These are phyloP conservation scores for Aspergillus neotritici DNA, from an alignment of 2,329 filamentous ascomycete species.

Conservation along the genomic window DNA sequence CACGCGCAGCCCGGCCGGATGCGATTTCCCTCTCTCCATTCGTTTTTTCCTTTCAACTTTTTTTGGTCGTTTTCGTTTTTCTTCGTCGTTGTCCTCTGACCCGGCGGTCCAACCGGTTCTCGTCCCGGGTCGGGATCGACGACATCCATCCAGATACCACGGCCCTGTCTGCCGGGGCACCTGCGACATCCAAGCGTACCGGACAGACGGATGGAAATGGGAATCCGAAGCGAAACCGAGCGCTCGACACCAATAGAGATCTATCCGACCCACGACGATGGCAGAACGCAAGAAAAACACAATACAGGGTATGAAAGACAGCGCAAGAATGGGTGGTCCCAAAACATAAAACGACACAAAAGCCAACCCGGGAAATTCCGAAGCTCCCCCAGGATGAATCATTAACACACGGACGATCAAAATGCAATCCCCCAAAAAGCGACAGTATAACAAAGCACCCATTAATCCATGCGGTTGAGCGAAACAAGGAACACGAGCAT, in stretches of 20 bases:
- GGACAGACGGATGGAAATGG: constrained; percentile 6
- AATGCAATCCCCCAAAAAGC: constrained; percentile 30
- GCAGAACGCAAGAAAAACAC: constrained; percentile 15
- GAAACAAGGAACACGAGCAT: constrained; percentile 18
- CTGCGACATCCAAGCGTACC: neutral
- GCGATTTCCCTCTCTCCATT: neutral
- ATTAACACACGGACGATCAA: constrained; percentile 17
- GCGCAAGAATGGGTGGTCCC: constrained; percentile 13
- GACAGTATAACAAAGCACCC: constrained; percentile 26
- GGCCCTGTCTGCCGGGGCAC: too few species aligned
- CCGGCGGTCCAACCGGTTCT: too few species aligned
- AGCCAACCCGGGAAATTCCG: constrained; percentile 10
- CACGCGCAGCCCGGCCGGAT: neutral
- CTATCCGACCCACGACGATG: constrained; percentile 4
- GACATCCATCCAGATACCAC: too few species aligned
- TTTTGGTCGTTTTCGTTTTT: neutral
- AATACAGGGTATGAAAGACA: constrained; percentile 32
- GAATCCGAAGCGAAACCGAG: constrained; percentile 17
- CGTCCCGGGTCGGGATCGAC: too few species aligned
- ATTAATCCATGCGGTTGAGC: constrained; percentile 29
- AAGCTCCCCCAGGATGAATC: constrained; percentile 11
- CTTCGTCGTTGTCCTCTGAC: too few species aligned
- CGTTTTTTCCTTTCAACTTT: neutral
- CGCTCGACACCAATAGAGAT: neutral
- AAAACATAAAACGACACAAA: constrained; percentile 9